These are phyloP conservation scores for Hirsutella rhossiliensis DNA, from an alignment of 2,329 filamentous ascomycete genomes.

Conservation along the genomic window DNA sequence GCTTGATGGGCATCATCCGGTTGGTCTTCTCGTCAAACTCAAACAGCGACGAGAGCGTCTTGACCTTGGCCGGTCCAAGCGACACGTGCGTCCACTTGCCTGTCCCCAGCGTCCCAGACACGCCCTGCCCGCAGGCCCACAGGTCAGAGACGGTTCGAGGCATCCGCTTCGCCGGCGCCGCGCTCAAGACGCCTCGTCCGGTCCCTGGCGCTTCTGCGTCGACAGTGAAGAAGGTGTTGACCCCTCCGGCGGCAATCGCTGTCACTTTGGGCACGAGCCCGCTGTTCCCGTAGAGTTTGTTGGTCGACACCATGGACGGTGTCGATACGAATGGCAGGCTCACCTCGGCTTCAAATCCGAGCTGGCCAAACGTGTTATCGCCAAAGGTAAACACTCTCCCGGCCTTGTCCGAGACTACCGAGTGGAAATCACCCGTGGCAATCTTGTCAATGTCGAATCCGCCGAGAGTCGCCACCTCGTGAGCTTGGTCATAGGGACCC, in stretches of 20 bases:
- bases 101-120: conserved; percentile 71
- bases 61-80: conserved; percentile 64
- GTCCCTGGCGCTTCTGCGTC: conserved; percentile 50
- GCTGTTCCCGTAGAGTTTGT: conserved; percentile 59
- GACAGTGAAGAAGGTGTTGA: conserved; percentile 77
- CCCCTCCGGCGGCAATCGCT: conserved; percentile 71
- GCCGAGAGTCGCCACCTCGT: conserved; percentile 62
- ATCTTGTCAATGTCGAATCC: conserved; percentile 63
- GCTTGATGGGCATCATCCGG: conserved; percentile 61
- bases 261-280: conserved; percentile 56
- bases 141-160: conserved; percentile 42
- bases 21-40: conserved; percentile 74
- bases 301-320: conserved; percentile 58
- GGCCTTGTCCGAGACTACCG: conserved; percentile 60
- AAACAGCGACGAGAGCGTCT: conserved; percentile 67
- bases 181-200: conserved; percentile 4
- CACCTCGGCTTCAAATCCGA: conserved; percentile 63
- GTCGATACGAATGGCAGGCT: conserved; percentile 52
- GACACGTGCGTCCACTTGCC: conserved; percentile 87
- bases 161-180: conserved; percentile 19
- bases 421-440: conserved; percentile 79
- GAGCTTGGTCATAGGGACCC: conserved; percentile 69
- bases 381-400: conserved; percentile 80
- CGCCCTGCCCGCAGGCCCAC: conserved; percentile 79
- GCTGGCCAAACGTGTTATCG: conserved; percentile 82